Conservation (phyloP, 2,329 filamentous ascomycete species). For the Neopestalotiopsis sp. region DNA sequence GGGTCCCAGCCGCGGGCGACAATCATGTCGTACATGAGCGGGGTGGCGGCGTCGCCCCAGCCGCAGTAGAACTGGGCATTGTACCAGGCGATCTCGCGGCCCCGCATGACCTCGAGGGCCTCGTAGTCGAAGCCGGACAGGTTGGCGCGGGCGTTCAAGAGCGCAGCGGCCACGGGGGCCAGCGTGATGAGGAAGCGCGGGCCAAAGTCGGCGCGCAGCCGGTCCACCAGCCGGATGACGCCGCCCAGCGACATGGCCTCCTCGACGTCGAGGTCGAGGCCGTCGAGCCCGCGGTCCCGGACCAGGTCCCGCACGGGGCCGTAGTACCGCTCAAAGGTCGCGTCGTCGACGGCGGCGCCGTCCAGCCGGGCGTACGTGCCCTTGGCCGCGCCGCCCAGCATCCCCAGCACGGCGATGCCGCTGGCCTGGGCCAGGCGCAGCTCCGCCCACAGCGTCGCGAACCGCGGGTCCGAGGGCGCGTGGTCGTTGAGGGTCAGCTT, state of each 20-base stretch:
- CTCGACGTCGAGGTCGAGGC: slow-evolving; percentile 77
- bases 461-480: slow-evolving; percentile 65
- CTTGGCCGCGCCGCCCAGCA: slow-evolving; percentile 80
- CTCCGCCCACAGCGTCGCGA: slow-evolving; percentile 72
- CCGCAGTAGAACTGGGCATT: slow-evolving; percentile 87
- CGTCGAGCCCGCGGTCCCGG: slow-evolving; percentile 61
- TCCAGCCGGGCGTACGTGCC: slow-evolving; percentile 69
- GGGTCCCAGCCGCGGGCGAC: slow-evolving; percentile 66
- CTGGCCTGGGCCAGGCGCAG: slow-evolving; percentile 69
- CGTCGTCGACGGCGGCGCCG: slow-evolving; percentile 33
- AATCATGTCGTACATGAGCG: slow-evolving; percentile 51
- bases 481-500: slow-evolving; percentile 79
- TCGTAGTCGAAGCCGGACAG: slow-evolving; percentile 79
- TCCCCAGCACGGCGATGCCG: slow-evolving; percentile 77
- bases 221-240: slow-evolving; percentile 66
- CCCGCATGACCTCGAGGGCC: slow-evolving; percentile 68
- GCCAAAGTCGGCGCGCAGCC: slow-evolving; percentile 70
- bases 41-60: slow-evolving; percentile 70
- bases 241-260: slow-evolving; percentile 71
- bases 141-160: slow-evolving; percentile 66
- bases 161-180: slow-evolving; percentile 76
- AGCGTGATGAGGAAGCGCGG: slow-evolving; percentile 73
- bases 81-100: slow-evolving; percentile 74
- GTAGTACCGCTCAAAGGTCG: slow-evolving; percentile 74
- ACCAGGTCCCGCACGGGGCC: slow-evolving; percentile 66